phyloP scores from a whole-genome alignment of 176 grass and related monocot genomes.

The Metroxylon sagu region DNA sequence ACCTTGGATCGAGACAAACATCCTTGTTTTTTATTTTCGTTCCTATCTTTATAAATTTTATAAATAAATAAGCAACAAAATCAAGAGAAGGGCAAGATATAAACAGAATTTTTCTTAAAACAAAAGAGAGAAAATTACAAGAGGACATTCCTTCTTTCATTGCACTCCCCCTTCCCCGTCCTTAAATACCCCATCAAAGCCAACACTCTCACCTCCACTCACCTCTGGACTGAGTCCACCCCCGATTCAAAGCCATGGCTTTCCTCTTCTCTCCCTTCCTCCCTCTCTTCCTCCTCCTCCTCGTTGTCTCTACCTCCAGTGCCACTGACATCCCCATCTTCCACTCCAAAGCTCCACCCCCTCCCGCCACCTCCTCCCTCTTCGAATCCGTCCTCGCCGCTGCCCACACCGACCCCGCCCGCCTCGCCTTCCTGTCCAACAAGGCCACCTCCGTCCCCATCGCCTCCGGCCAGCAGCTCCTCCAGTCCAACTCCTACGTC shows the following conservation, averaged over 20 bases:
- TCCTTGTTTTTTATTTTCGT: no score
- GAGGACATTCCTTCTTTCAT: no score
- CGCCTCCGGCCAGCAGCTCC: slow-evolving; percentile 66
- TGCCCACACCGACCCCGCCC: slow-evolving; percentile 53
- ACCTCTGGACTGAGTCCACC: slow-evolving; percentile 4
- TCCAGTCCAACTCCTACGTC: slow-evolving; percentile 70
- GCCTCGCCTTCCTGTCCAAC: slow-evolving; percentile 61
- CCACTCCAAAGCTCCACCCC: slow-evolving; percentile 32
- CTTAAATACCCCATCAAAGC: no score
- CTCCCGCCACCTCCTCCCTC: slow-evolving; percentile 40
- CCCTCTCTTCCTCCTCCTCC: slow-evolving; percentile 27
- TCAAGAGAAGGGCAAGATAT: no score
- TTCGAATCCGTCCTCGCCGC: slow-evolving; percentile 62
- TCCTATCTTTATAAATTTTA: no score
- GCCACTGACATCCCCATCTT: slow-evolving; percentile 55
- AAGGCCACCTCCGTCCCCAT: slow-evolving; percentile 57
- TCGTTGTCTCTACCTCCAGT: slow-evolving; percentile 5
- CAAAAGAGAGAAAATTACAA: no score
- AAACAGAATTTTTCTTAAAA: no score
- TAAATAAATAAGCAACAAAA: no score
- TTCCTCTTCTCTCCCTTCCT: not conserved
- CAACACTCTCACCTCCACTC: not conserved
- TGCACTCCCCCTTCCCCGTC: no score
- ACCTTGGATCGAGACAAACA: no score
- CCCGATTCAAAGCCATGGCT: slow-evolving; percentile 12